Evolutionary conservation across 306 rosid species (phyloP), one percentile per base, ranked within the genome.

Genomic region (Sphenostylis stenocarpa): DNA sequence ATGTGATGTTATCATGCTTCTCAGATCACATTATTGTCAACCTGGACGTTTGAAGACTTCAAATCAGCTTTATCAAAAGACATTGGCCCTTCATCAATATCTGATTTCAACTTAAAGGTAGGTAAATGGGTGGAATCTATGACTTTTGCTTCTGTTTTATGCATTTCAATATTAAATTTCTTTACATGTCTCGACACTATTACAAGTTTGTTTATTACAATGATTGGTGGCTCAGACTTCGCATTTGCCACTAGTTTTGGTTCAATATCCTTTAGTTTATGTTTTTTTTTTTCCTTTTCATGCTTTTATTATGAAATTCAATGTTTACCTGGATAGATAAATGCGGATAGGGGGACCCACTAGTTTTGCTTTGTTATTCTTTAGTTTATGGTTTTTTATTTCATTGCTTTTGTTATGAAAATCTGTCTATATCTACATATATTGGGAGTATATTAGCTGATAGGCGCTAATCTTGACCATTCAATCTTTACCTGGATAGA

Each of bases 21-120:
- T 70, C 88, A 94, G 98, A 80, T 91, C 64, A 45, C 67, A 6
- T 76, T 90, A 58, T 80, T 80, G 31, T 83, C 89, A 70, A 83
- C 94, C 74, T 94, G 90, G 93, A 83, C 87, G 13, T 75, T 88
- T 33, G 96, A 82, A 53, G 97, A 86, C 78, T 91, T 94, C 80
- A 86, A 86, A 82, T 56, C 84, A 68, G 82, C 85, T 81, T 75
- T 88, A 76, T 77, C 83, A 15, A 85, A 87, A 70, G 90, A 88
- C 82, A 71, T 90, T 66, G 64, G 79, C 81, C 81, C 88, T 77
- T 87, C 88, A 36, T 84, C 96, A 38, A 61, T 86, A 77, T 81
- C 90, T 62, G 96, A 94, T 77, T 81, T 75, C 84, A 94, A 90
- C 86, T 78, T 91, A 70, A 91, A 80, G 94, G 98, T 91, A 70